Percentiles rank a stretch among this genome's conserved stretches.
Evolutionary conservation across 2,329 filamentous ascomycete species (phyloP).

Genomic region (Ophiostoma quercus): DNA sequence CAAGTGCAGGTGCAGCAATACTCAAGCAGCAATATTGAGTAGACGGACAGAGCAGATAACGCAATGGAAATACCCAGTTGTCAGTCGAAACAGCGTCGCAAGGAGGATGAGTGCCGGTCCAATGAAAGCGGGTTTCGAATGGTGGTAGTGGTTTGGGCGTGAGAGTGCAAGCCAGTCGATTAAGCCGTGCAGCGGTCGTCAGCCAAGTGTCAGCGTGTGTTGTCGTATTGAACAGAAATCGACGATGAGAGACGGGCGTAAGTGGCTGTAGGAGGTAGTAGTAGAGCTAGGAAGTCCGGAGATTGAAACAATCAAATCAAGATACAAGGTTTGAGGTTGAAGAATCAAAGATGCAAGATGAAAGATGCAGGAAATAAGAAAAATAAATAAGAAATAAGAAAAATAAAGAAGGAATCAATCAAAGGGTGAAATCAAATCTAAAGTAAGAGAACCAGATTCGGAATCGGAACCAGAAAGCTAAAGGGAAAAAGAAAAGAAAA

Average conservation of each 20-base stretch:
- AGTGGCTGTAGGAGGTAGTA: background rate
- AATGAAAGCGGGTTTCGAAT: slow-evolving; percentile 12
- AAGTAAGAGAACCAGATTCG: background rate
- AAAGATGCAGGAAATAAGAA: background rate
- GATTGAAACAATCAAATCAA: background rate
- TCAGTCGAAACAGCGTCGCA: slow-evolving; percentile 15
- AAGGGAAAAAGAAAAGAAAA: background rate
- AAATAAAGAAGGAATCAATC: background rate
- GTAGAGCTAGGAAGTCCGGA: background rate
- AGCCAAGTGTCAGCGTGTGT: slow-evolving; percentile 2
- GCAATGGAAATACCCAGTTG: slow-evolving; percentile 1
- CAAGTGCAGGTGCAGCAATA: background rate
- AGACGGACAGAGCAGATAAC: background rate
- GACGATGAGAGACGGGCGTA: background rate
- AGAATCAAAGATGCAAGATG: background rate
- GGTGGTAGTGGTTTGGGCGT: slow-evolving; percentile 8
- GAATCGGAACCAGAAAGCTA: background rate
- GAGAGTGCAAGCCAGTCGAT: slow-evolving; percentile 2
- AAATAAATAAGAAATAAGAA: background rate
- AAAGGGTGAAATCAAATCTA: no score
- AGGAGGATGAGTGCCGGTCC: slow-evolving; percentile 13
- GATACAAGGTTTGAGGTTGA: background rate
- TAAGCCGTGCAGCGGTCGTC: slow-evolving; percentile 4
- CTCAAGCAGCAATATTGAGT: no score
- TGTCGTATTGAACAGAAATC: slow-evolving; percentile 1